phyloP scores from a whole-genome alignment of 108 stramenopile genomes.

The Fragilaria crotonensis region DNA sequence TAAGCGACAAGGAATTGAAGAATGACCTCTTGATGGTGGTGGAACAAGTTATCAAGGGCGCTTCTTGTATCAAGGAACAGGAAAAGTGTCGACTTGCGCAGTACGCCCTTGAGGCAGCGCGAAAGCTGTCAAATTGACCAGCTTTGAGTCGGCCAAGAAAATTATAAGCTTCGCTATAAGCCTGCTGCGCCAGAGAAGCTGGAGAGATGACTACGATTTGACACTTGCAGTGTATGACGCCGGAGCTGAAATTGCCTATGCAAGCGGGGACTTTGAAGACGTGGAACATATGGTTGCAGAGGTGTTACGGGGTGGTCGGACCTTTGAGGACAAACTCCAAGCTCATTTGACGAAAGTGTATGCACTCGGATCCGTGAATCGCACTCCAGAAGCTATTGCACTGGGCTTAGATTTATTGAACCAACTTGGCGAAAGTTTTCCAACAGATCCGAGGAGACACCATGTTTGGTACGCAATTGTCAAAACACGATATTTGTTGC shows the following conservation, averaged over 20 bases:
- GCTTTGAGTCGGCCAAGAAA: not conserved
- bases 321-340: conserved; percentile 25
- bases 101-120: not conserved
- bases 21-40: not conserved
- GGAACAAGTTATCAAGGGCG: not conserved
- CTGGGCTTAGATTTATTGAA: conserved; percentile 22
- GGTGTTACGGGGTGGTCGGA: conserved; percentile 23
- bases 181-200: conserved; percentile 1
- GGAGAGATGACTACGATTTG: conserved; percentile 53
- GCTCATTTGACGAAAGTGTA: conserved; percentile 27
- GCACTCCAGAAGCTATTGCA: conserved; percentile 22
- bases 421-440: conserved; percentile 27
- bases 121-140: not conserved
- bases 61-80: not conserved
- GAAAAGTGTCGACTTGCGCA: not conserved
- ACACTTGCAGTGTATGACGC: conserved; percentile 41
- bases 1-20: too few species aligned
- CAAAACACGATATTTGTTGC: conserved; percentile 11
- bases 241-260: conserved; percentile 32
- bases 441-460: not conserved
- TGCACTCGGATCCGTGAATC: conserved; percentile 14
- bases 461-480: not conserved
- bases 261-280: conserved; percentile 17
- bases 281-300: conserved; percentile 19
- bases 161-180: not conserved